Evolutionary conservation across 257 asterid species (phyloP), one percentile per base, ranked within the genome.

Genomic region (Gynochthodes officinalis): DNA sequence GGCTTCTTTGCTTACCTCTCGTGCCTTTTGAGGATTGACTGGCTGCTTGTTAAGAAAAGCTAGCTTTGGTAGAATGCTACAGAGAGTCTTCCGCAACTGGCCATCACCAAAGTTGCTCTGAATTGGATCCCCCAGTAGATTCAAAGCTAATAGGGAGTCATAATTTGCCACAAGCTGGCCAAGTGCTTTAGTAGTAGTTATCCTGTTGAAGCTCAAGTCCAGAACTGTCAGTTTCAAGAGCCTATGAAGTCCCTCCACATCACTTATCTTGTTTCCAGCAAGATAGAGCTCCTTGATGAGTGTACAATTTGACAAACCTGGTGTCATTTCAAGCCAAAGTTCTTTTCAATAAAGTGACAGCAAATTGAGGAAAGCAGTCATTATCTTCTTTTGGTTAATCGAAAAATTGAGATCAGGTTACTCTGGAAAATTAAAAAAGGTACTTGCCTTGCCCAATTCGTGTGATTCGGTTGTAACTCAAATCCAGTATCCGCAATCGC

Each of bases 151-250:
- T 16, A 93, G 76, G 71, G 96, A 85, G 74, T 75, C 84, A 71
- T 88, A 87, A 78, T 89, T 93, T 43, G 97, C 98, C 21, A 88
- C 96, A 28, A 89, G 93, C 84, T 93, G 98, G 46, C 97, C 93
- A 18, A 93, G 86, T 19, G 89, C 88, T 77, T 89, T 93, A 21
- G 89, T 80, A 44, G 98, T 87, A 3, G 93, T 85, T 67, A 90
- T 82, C 69, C 88, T 93, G 87, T 93, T 90, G 82, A 89, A 90
- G 84, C 97, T 89, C 85, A 93, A 73, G 81, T 93, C 96, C 71
- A 93, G 59, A 35, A 89, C 86, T 2, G 86, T 79, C 75, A 93
- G 87, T 78, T 93, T 93, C 80, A 88, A 68, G 57, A 87, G 96
- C 55, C 98, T 78, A 70, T 93, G 97, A 66, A 93, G 85, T 74